Conservation (phyloP, 73 alveolate species). For the Stentor roeselii region DNA sequence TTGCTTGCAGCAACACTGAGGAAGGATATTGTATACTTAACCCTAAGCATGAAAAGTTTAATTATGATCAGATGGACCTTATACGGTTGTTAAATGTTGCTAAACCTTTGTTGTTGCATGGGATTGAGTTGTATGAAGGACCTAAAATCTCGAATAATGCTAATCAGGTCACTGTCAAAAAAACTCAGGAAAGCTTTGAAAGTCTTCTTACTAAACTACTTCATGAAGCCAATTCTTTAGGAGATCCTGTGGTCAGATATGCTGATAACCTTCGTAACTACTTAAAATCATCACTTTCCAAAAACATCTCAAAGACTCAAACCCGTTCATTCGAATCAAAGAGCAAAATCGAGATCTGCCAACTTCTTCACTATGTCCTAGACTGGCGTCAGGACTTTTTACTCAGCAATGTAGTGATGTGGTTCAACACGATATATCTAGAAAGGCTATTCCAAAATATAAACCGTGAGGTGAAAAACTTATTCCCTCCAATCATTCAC, state of each 20-base stretch:
- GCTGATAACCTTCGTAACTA: neutral
- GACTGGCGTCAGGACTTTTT: constrained; percentile 45
- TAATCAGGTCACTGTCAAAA: neutral
- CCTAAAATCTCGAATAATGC: neutral
- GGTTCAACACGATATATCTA: neutral
- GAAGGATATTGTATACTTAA: neutral
- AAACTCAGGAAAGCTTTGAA: neutral
- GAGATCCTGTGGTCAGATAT: neutral
- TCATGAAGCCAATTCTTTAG: neutral
- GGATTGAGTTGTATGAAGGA: neutral
- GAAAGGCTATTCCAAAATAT: no score
- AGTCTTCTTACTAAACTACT: neutral
- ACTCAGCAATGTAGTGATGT: constrained; percentile 23
- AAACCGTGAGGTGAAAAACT: neutral
- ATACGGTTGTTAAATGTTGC: neutral
- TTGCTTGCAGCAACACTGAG: neutral
- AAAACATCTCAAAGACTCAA: neutral
- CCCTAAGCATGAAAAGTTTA: neutral
- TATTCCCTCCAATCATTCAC: neutral
- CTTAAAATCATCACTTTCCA: neutral
- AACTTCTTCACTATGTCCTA: constrained; percentile 28
- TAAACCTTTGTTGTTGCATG: neutral
- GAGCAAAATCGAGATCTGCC: constrained; percentile 33
- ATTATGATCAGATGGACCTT: neutral
- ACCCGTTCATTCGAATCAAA: constrained; percentile 2